These are phyloP conservation scores for Leptographium procerum DNA, from an alignment of 2,329 filamentous ascomycete species.

Conservation along the genomic window DNA sequence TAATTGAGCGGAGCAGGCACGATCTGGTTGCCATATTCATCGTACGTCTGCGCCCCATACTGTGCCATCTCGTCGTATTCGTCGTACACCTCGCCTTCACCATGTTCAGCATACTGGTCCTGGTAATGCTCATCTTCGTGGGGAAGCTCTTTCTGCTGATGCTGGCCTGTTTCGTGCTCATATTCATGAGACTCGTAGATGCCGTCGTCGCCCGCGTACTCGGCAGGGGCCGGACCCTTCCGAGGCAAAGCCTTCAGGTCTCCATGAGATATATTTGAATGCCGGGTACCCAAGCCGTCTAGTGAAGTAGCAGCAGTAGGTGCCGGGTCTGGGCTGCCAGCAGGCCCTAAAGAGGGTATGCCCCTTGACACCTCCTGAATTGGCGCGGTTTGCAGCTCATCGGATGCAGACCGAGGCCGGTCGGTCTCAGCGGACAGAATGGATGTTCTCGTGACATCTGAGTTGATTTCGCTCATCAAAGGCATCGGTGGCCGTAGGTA, in stretches of 20 bases:
- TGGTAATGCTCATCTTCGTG: slow-evolving; percentile 6
- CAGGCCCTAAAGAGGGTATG: slow-evolving; percentile 47
- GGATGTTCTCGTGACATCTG: slow-evolving; percentile 78
- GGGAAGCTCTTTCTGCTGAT: slow-evolving; percentile 15
- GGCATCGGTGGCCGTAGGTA: slow-evolving; percentile 66
- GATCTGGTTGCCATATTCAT: slow-evolving; percentile 48
- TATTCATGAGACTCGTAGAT: slow-evolving; percentile 34
- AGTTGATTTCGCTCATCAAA: slow-evolving; percentile 75
- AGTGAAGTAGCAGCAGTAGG: slow-evolving; percentile 31
- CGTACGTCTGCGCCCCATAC: slow-evolving; percentile 26
- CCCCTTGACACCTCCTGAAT: slow-evolving; percentile 50
- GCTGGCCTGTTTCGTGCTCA: slow-evolving; percentile 23
- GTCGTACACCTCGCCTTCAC: slow-evolving; percentile 22
- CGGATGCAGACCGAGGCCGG: slow-evolving; percentile 56
- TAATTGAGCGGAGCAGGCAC: slow-evolving; percentile 54
- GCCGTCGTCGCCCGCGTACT: slow-evolving; percentile 26
- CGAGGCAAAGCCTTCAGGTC: slow-evolving; percentile 45
- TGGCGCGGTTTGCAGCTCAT: slow-evolving; percentile 39
- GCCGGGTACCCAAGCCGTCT: slow-evolving; percentile 54
- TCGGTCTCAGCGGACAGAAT: slow-evolving; percentile 75
- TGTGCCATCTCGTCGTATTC: slow-evolving; percentile 13
- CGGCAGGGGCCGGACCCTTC: slow-evolving; percentile 22
- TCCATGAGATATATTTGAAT: slow-evolving; percentile 51
- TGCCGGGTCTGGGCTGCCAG: slow-evolving; percentile 48
- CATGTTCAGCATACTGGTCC: slow-evolving; percentile 15